These are phyloP conservation scores for Talaromyces amestolkiae DNA, from an alignment of 2,329 filamentous ascomycete species.

Conservation along the genomic window DNA sequence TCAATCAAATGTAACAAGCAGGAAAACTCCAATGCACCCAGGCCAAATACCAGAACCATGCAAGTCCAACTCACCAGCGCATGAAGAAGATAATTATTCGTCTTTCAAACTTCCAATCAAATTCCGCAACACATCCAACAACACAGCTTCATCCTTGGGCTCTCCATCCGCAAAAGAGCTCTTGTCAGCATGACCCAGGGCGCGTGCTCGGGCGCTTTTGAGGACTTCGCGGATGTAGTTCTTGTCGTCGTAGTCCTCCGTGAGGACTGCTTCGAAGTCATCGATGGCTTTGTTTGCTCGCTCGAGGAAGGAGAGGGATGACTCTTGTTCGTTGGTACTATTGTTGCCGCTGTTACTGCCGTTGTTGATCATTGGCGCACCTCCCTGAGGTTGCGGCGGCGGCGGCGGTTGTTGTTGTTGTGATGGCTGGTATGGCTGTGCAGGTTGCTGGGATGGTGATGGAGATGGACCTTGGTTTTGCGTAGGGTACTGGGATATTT, in stretches of 20 bases:
- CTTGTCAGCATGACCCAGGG: slow-evolving; percentile 39
- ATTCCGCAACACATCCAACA: slow-evolving; percentile 40
- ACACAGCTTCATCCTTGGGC: slow-evolving; percentile 44
- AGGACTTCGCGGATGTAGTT: slow-evolving; percentile 46
- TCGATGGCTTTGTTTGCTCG: slow-evolving; percentile 46
- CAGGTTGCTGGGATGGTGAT: slow-evolving; percentile 12
- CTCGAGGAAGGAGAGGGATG: slow-evolving; percentile 39
- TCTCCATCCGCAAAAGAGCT: slow-evolving; percentile 45
- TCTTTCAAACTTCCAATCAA: slow-evolving; percentile 42
- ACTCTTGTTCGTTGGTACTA: slow-evolving; percentile 24
- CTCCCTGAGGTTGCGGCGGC: neutral
- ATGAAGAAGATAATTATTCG: neutral
- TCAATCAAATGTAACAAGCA: neutral
- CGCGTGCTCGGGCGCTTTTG: slow-evolving; percentile 43
- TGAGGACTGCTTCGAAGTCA: slow-evolving; percentile 45
- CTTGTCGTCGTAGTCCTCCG: slow-evolving; percentile 47
- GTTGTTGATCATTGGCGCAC: neutral
- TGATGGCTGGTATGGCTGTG: slow-evolving; percentile 13
- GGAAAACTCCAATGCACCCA: neutral
- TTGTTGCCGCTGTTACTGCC: slow-evolving; percentile 26
- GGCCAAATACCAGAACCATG: neutral
- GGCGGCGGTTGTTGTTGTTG: slow-evolving; percentile 8
- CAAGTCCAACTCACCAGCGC: neutral
- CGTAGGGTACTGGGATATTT: slow-evolving; percentile 11
- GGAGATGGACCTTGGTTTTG: slow-evolving; percentile 10